Evolutionary conservation across 306 rosid species (phyloP).

Genomic region (Castanospermum australe): DNA sequence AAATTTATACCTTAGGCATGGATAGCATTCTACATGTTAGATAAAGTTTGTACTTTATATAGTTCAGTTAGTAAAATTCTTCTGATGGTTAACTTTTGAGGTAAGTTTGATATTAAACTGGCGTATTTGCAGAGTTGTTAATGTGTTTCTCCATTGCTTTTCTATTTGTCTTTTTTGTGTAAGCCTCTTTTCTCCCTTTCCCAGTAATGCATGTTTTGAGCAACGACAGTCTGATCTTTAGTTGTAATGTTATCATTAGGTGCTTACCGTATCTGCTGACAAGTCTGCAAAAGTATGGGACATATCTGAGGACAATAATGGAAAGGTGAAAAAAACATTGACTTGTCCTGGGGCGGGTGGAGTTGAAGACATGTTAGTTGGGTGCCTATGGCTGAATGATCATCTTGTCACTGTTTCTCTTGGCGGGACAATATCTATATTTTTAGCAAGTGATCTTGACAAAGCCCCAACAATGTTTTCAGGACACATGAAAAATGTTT

Average conservation of each 20-base stretch:
- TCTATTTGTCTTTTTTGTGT: background rate
- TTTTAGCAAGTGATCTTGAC: slow-evolving; percentile 75
- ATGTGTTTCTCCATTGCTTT: background rate
- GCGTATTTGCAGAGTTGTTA: background rate
- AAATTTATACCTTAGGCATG: background rate
- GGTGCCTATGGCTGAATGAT: slow-evolving; percentile 86
- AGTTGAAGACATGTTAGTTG: slow-evolving; percentile 94
- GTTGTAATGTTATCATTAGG: slow-evolving; percentile 48
- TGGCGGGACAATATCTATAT: slow-evolving; percentile 80
- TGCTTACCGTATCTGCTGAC: slow-evolving; percentile 94
- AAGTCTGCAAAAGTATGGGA: slow-evolving; percentile 92
- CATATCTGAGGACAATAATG: slow-evolving; percentile 72
- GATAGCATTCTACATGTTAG: background rate
- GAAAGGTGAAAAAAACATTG: slow-evolving; percentile 78
- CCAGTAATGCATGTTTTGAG: background rate
- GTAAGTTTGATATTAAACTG: background rate
- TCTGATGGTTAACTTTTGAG: background rate
- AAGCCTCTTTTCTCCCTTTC: background rate
- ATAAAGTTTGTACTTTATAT: background rate
- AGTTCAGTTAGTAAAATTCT: background rate
- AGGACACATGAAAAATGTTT: slow-evolving; percentile 92
- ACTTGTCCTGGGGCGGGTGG: slow-evolving; percentile 75
- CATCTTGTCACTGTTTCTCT: slow-evolving; percentile 85
- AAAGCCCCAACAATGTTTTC: slow-evolving; percentile 68
- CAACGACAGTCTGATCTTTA: slow-evolving; percentile 25